Base-by-base conservation (phyloP, 352 stramenopile species). In the Phytophthora citricola region DNA sequence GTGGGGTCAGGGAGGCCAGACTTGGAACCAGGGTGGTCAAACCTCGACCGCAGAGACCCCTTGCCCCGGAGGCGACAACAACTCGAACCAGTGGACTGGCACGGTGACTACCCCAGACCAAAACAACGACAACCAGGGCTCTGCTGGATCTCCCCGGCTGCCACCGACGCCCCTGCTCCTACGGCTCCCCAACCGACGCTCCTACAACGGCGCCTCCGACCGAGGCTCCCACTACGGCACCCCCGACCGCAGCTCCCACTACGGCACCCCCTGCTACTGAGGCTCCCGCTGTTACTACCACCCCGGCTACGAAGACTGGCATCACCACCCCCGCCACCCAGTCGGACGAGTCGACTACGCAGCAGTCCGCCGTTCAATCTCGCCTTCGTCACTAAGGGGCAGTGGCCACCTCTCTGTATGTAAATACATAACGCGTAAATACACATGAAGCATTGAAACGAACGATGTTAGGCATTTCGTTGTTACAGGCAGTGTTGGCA, bases 51-150 rank as follows among this genome's bases (percentile, higher is more conserved):
- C 17, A 1, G 60, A 52, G 45, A 69, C 61, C 39, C 61, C 61
- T 11, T 69, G 61, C 40, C 52, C 57, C 20, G 38, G 31, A 12
- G 31, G 52, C 5, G 44, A 55, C 12, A 41, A 58, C 20, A 43
- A 48, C 29, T 53, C 48, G 1, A 68, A 57, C 44, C 64, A 68
- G 24, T 67, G 50, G 57, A 58, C 49, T 36, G 57, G 58, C 14
- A 56, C 51, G 15, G 56, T 66, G 41, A 69, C 53, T 22, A 54
- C 58, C 10, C 54, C 58, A 24, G 31, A 49, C 39, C 53, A 64
- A 48, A 32, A 20, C 22, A 26, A 67, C 14, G 51, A 63, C 48
- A 40, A 49, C 15, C 38, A 58, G 17, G 54, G 46, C 4, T 63
- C 56, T 45, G 15, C 44, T 49, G 57, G 36, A 8, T 49, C 60